Conservation (phyloP, 169 alveolate genomes). For the Theileria annulata region DNA sequence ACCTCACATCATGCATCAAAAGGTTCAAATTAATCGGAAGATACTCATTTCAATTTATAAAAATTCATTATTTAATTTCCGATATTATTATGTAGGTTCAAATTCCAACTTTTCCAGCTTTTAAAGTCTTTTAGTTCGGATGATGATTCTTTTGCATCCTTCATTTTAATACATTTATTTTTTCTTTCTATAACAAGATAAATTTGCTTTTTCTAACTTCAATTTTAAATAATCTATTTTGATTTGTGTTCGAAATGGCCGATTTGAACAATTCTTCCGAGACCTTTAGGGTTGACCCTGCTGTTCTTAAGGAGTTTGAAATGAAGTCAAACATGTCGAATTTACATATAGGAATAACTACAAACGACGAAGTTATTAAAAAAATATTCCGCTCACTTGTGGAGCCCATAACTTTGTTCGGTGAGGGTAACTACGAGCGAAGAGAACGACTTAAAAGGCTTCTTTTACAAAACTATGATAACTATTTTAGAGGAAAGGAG, state of each 20-base stretch:
- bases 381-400: conserved; percentile 69
- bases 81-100: conserved; percentile 56
- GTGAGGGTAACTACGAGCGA: conserved; percentile 77
- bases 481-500: conserved; percentile 62
- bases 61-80: conserved; percentile 51
- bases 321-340: conserved; percentile 70
- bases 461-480: conserved; percentile 69
- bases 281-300: conserved; percentile 39
- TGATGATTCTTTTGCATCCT: conserved; percentile 47
- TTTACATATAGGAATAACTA: conserved; percentile 72
- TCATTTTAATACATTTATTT: conserved; percentile 35
- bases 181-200: background rate
- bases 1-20: conserved; percentile 60
- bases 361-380: conserved; percentile 70
- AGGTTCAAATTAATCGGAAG: conserved; percentile 44
- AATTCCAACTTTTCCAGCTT: conserved; percentile 46
- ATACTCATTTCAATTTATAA: conserved; percentile 32
- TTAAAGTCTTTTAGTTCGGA: conserved; percentile 42
- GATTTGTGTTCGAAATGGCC: conserved; percentile 22
- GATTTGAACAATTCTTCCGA: conserved; percentile 42
- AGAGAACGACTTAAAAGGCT: conserved; percentile 74
- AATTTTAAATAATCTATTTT: too few species aligned
- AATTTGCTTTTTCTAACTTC: background rate
- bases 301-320: conserved; percentile 72
- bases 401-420: conserved; percentile 78